Percentiles rank a stretch among this genome's conserved stretches.
These are phyloP conservation scores for Fraxinus sp. DNA, from an alignment of 305 asterid genomes.

Conservation along the genomic window DNA sequence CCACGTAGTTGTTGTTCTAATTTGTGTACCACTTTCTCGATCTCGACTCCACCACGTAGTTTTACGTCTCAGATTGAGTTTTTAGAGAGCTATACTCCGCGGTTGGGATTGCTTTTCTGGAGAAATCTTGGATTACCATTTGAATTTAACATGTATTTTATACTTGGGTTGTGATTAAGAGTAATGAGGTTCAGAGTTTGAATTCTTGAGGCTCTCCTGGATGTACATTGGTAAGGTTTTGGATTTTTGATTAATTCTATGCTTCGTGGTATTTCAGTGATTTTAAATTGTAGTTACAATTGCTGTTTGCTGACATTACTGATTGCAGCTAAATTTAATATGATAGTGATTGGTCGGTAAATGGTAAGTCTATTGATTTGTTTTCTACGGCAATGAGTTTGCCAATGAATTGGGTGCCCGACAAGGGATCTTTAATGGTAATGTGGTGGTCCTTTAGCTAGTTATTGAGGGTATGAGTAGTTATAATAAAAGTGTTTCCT, in stretches of 20 bases:
- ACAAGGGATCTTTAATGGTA: neutral
- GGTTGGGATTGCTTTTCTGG: constrained; percentile 14
- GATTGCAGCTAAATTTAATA: constrained; percentile 15
- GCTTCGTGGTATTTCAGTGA: neutral
- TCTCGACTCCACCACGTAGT: constrained; percentile 12
- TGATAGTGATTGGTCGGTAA: constrained; percentile 8
- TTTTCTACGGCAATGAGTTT: constrained; percentile 19
- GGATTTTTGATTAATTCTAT: neutral
- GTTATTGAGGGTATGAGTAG: constrained; percentile 43
- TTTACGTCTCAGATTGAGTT: constrained; percentile 15
- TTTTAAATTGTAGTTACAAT: neutral
- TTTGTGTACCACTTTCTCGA: constrained; percentile 24
- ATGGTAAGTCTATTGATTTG: constrained; percentile 15
- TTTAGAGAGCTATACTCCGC: neutral
- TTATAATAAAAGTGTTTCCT: constrained; percentile 50
- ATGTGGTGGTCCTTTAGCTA: constrained; percentile 15
- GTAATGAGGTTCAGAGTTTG: constrained; percentile 13
- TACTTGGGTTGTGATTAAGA: constrained; percentile 3
- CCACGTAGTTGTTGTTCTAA: constrained; percentile 25
- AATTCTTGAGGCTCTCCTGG: constrained; percentile 7
- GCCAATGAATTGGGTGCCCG: constrained; percentile 11
- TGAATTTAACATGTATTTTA: constrained; percentile 1
- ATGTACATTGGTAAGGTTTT: neutral
- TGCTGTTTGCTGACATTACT: constrained; percentile 13
- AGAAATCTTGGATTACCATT: constrained; percentile 23